Evolutionary conservation across 257 asterid genomes (phyloP), one percentile per base, ranked within the genome.

Genomic region (Nyctanthes arbortristis): DNA sequence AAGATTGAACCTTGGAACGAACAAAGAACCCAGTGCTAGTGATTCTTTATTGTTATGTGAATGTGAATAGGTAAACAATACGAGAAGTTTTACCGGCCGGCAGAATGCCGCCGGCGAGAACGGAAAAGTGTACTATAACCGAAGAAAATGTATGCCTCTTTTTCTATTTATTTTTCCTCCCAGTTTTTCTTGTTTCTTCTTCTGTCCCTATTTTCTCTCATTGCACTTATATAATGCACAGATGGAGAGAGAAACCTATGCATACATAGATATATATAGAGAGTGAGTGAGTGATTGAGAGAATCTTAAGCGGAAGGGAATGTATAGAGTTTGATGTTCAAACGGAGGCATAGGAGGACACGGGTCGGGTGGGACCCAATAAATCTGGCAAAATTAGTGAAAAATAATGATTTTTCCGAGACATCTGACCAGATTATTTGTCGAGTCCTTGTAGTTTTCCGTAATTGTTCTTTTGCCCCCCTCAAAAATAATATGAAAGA

Each of bases 71-170:
- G 43, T 29, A 61, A 68, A 36, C 33, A 64, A 64, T 64, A n/a
- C 22, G 24, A 27, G 49, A 68, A 59, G 20, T 2, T 70, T 65
- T 78, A 43, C 79, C 78, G 77, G 80, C 76, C 52, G 75, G 78
- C 72, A 27, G 62, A 67, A 24, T 60, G 58, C 80, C 80, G 74
- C 77, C 83, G 80, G 83, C 34, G 69, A 57, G 30, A 57, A 66
- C 39, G 29, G 55, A 39, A 61, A 39, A 65, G 2, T 22, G 11
- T 16, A 16, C 34, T 3, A 27, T 47, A 11, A 6, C 10, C 7
- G 16, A 20, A 33, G 4, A 39, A 32, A 24, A 54, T 34, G 25
- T 18, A 49, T 49, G 58, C 28, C 32, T 56, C 27, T 43, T 45
- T 1, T 20, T 40, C 31, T 40, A 11, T 40, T 10, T 20, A n/a